Evolutionary conservation across 2,329 filamentous ascomycete genomes (phyloP), one percentile per base, ranked within the genome.

Genomic region (Verticillium longisporum): DNA sequence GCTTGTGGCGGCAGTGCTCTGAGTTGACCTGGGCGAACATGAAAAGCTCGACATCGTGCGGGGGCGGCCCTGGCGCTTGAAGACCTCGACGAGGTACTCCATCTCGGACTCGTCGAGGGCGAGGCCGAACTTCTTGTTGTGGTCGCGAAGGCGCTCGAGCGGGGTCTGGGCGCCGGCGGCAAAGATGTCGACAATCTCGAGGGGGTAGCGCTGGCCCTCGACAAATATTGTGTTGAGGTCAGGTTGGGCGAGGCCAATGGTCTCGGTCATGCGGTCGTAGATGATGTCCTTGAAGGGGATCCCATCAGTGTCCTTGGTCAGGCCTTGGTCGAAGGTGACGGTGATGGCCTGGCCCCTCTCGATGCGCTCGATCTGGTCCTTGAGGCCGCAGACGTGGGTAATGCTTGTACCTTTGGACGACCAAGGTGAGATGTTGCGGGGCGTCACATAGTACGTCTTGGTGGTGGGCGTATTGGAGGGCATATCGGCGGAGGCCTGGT

Each of bases 11-110:
- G 67, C 82, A 97, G 76, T 98, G 94, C 81, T 99, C 95, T 3
- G 94, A 98, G 80, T 98, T 98, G 73, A 99, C 94, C 77, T 99
- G 95, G 15, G 94, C 94, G 74, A 98, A 99, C 95, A 98, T 98
- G 82, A 98, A 98, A 26, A 98, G 83, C 77, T 99, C 95, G 55
- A 98, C 91, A 73, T 98, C 95, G 63, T 92, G 88, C 1, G 91
- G 91, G 84, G 79, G 41, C 87, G 79, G 64, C 86, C 84, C 18
- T 73, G 70, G 56, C 67, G 67, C 59, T 67, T 69, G 62, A 73
- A 73, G 37, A 71, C 69, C 67, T 92, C 87, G n/a, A 97, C 91
- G 45, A 99, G 82, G 71, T 99, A 98, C 62, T 96, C 88, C 73
- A 98, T 96, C 73, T 99, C 93, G 9, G 88, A 88, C 61, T 87